phyloP scores from a whole-genome alignment of 768 basidiomycete genomes.

The Mycena rosella region DNA sequence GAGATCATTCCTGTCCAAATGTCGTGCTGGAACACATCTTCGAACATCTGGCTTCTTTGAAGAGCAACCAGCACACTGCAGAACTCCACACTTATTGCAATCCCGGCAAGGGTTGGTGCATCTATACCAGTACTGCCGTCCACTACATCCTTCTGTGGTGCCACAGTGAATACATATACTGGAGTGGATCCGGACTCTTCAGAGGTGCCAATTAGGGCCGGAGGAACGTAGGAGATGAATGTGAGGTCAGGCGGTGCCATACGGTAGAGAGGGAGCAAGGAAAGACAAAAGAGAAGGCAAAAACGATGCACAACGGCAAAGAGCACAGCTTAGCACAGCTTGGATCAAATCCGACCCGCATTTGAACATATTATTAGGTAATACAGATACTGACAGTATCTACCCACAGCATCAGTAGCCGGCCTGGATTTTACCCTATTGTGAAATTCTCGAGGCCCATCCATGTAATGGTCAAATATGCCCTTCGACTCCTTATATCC shows the following conservation, averaged over 20 bases:
- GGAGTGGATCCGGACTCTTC: slow-evolving; percentile 2
- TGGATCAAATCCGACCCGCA: background rate
- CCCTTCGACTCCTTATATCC: too few species aligned
- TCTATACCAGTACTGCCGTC: slow-evolving; percentile 13
- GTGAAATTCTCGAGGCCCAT: too few species aligned
- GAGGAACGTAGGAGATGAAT: slow-evolving; percentile 7
- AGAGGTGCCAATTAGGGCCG: background rate
- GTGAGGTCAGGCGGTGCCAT: slow-evolving; percentile 5
- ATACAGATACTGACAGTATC: background rate
- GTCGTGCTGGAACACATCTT: too few species aligned
- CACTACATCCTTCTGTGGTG: slow-evolving; percentile 1
- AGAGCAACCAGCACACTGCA: background rate
- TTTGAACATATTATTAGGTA: too few species aligned
- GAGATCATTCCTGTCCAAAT: slow-evolving; percentile 1
- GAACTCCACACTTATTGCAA: background rate
- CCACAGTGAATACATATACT: background rate
- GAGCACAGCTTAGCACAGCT: slow-evolving; percentile 14
- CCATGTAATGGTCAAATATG: too few species aligned
- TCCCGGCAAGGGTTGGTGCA: slow-evolving; percentile 8
- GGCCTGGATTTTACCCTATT: too few species aligned
- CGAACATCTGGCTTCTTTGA: too few species aligned
- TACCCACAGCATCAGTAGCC: too few species aligned
- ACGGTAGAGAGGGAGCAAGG: slow-evolving; percentile 3
- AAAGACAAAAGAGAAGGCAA: background rate
- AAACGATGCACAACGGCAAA: background rate